Evolutionary conservation across 1,284 basidiomycete species (phyloP), one percentile per base, ranked within the genome.

Genomic region (Ceratobasidium papillatum): DNA sequence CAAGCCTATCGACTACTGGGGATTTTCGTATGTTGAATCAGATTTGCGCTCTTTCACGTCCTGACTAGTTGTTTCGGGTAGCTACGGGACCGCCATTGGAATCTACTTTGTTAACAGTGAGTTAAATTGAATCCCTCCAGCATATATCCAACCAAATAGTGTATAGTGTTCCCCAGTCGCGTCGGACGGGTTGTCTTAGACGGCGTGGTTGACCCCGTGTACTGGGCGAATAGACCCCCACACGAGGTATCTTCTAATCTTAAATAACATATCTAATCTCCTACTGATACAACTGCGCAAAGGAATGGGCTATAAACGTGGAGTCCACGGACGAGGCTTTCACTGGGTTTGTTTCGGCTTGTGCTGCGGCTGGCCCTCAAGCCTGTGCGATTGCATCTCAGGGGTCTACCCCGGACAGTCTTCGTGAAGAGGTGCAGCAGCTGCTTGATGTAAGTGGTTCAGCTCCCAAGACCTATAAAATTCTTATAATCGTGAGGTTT

Each of bases 1-100:
- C 12, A 71, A 62, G 19, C 62, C 47, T 4, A 52, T 78, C 32
- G 71, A 77, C 54, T 77, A 74, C 34, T 78, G 72, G 63, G 77
- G 76, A 27, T 56, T 74, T 45, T 76, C 75, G 75, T 77, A 22
- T 69, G 69, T 32, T 27, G 38, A 36, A 22, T 22, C 17, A n/a
- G 43, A 41, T 7, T 11, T 32, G 12, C n/a, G 36, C 8, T 11
- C 9, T 36, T 30, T 68, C 17, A 54, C n/a, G 25, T 30, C 4
- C 38, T 4, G n/a, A 11, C 25, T 43, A 1, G n/a, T n/a, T n/a
- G n/a, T n/a, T n/a, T n/a, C n/a, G n/a, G 36, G 0, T 58, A 78
- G 77, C 22, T 78, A 78, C 52, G 77, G 77, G 22, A 75, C 77
- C 9, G 65, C 77, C 0, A 59, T 78, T 14, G 75, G 75, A 4